A percentile compares a stretch with the other conserved stretches of the same genome.
These are phyloP conservation scores for Graphium sp. DNA, from an alignment of 2,329 filamentous ascomycete species.

Conservation along the genomic window DNA sequence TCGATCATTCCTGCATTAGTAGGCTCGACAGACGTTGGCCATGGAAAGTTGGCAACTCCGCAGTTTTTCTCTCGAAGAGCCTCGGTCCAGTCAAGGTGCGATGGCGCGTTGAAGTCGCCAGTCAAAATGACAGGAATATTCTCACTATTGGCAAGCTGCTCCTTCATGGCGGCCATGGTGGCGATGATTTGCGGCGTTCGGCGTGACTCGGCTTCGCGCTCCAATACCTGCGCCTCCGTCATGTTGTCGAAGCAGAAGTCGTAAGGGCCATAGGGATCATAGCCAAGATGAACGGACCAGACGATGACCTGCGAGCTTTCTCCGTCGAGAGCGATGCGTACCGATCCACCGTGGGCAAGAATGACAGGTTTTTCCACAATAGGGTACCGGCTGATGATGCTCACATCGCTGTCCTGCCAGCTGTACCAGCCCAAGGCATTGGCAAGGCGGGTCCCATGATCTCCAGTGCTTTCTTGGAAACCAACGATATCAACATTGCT, in stretches of 20 bases:
- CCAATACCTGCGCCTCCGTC: conserved; percentile 14
- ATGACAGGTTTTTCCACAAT: conserved; percentile 13
- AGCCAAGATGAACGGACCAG: conserved; percentile 18
- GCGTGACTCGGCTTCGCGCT: conserved; percentile 16
- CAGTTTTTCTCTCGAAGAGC: conserved; percentile 16
- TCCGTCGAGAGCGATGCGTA: conserved; percentile 17
- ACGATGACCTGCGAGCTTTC: conserved; percentile 14
- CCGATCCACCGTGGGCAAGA: conserved; percentile 13
- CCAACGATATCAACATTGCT: conserved; percentile 17
- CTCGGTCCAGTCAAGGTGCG: conserved; percentile 22
- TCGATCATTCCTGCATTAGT: conserved; percentile 18
- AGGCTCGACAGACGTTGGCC: conserved; percentile 20
- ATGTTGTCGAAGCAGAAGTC: conserved; percentile 21
- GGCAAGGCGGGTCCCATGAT: conserved; percentile 15
- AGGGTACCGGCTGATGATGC: conserved; percentile 20
- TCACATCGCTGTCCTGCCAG: conserved; percentile 16
- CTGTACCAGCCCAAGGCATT: conserved; percentile 20
- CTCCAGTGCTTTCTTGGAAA: conserved; percentile 17
- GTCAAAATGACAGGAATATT: conserved; percentile 17
- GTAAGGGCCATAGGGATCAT: conserved; percentile 22
- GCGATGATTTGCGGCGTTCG: conserved; percentile 19
- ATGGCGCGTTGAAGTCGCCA: conserved; percentile 25
- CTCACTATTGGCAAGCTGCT: conserved; percentile 13
- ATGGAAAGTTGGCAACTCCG: conserved; percentile 14
- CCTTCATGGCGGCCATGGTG: conserved; percentile 15